These are phyloP conservation scores for Thelephora terrestris DNA, from an alignment of 1,284 basidiomycete genomes.

Conservation along the genomic window DNA sequence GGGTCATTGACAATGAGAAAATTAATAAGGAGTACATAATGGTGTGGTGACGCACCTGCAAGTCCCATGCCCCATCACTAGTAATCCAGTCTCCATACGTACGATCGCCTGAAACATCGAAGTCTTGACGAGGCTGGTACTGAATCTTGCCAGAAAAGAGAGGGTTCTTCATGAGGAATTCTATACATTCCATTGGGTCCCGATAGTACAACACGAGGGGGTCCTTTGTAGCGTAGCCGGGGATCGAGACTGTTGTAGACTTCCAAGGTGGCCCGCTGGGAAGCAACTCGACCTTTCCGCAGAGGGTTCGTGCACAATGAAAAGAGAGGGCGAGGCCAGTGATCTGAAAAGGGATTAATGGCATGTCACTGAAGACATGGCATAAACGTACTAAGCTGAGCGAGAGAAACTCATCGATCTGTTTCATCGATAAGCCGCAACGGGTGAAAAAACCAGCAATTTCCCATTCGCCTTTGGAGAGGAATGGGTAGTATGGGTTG, in stretches of 20 bases:
- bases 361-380: background rate
- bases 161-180: background rate
- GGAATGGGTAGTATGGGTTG: background rate
- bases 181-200: too few relatives aligned
- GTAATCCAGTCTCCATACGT: slow-evolving; percentile 8
- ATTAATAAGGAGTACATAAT: background rate
- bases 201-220: slow-evolving; percentile 98
- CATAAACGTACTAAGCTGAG: slow-evolving; percentile 36
- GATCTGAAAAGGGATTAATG: background rate
- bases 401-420: slow-evolving; percentile 96
- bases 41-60: slow-evolving; percentile 7
- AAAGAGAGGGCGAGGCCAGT: background rate
- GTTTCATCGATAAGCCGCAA: slow-evolving; percentile 46
- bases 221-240: slow-evolving; percentile 62
- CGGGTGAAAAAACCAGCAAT: background rate
- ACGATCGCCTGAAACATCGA: background rate
- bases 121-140: background rate
- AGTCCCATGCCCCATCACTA: slow-evolving; percentile 7
- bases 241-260: slow-evolving; percentile 27
- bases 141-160: background rate
- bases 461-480: background rate
- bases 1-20: background rate
- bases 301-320: background rate
- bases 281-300: background rate
- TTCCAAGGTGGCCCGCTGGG: too few relatives aligned